Base-by-base conservation (phyloP, 1,284 basidiomycete genomes). In the Leccinum subfulvum region DNA sequence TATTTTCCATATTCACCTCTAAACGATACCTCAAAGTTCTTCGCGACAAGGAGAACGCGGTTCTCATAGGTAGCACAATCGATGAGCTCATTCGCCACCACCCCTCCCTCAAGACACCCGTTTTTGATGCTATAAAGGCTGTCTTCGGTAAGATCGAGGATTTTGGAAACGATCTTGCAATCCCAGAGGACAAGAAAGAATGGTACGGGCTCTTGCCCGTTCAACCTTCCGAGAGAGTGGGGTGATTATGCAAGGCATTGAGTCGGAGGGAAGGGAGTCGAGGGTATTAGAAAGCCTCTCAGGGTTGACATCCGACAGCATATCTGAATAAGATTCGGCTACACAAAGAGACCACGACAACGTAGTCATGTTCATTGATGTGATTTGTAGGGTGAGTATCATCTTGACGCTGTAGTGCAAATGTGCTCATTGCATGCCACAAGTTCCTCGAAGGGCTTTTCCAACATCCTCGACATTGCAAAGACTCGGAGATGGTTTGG, bases 71-170 rank as follows among this genome's bases (percentile, higher is more conserved):
- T 2, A 88, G 88, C 5, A 86, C 92, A 14, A 87, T 99, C 41
- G 97, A 99, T 71, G 97, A 99, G 75, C 89, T 99, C 60, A 90
- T 97, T 64, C 88, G 97, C 6, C 97, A 99, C 73, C 97, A 99
- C 74, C 97, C 97, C 2, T 82, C 85, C 1, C 81, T 99, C 61
- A 97, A 96, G 75, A 77, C 83, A 5, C 76, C 87, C 41, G 90
- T 98, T 2, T 90, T 97, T 67, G 85, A 90, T 18, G 84, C 91
- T 1, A 79, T 95, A 62, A 87, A 89, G 59, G 78, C 82, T 1
- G 87, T 89, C 1, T 78, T 98, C 66, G 79, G 82, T 61, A 85
- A 84, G 71, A 90, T 97, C 41, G 87, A 92, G 71, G 83, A 86
- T 58, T 77, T 92, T 4, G 94, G 92, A 16, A 82, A 82, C 58